phyloP scores from a whole-genome alignment of 192 early-diverging fungal species.

The Backusella macrospora region DNA sequence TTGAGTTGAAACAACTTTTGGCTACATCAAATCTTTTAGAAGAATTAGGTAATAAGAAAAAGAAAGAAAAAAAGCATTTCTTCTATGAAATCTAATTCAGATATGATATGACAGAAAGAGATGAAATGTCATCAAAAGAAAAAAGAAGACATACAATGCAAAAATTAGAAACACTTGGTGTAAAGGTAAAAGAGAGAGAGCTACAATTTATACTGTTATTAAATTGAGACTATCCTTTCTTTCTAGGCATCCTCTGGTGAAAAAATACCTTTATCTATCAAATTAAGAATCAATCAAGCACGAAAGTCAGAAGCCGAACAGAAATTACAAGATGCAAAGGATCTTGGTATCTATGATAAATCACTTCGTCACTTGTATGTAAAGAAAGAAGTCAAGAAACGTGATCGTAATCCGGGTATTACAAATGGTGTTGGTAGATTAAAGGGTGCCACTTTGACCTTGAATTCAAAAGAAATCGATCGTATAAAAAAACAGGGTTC shows the following conservation, averaged over 20 bases:
- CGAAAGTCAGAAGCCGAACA: slow-evolving; percentile 29
- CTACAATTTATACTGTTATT: background rate
- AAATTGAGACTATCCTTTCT: too few species aligned
- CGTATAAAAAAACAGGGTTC: slow-evolving; percentile 31
- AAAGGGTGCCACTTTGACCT: slow-evolving; percentile 42
- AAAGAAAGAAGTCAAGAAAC: slow-evolving; percentile 24
- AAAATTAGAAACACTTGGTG: slow-evolving; percentile 40
- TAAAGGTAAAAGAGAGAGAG: slow-evolving; percentile 29
- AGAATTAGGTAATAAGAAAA: too few species aligned
- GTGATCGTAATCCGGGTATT: slow-evolving; percentile 41
- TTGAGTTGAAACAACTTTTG: slow-evolving; percentile 44
- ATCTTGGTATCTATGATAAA: slow-evolving; percentile 48
- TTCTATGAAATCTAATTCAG: too few species aligned
- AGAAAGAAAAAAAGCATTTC: too few species aligned
- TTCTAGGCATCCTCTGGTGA: slow-evolving; percentile 18
- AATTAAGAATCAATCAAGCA: slow-evolving; percentile 38
- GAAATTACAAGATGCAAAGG: slow-evolving; percentile 46
- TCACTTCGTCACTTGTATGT: slow-evolving; percentile 46
- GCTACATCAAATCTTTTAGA: slow-evolving; percentile 45
- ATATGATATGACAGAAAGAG: too few species aligned
- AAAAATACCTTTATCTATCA: slow-evolving; percentile 38
- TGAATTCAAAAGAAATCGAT: slow-evolving; percentile 45
- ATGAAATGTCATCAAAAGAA: slow-evolving; percentile 46
- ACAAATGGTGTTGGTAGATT: slow-evolving; percentile 44
- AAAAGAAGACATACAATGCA: slow-evolving; percentile 41